Percentiles rank a stretch among this genome's conserved stretches.
Conservation (phyloP, 495 filamentous ascomycete genomes). For the Lindgomyces ingoldianus region DNA sequence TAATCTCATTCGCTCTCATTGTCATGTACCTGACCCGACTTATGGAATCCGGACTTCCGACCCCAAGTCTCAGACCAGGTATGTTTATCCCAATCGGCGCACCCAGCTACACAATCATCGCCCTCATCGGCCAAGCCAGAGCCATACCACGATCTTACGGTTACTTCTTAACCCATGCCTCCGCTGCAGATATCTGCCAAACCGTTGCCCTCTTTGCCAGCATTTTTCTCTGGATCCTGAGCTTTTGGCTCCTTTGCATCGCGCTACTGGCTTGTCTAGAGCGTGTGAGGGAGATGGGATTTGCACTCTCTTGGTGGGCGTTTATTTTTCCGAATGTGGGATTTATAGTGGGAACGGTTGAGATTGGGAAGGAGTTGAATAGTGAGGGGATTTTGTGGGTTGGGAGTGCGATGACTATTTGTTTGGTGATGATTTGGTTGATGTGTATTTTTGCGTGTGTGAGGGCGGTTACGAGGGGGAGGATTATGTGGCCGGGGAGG, state of each 20-base stretch:
- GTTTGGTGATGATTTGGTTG: conserved; percentile 58
- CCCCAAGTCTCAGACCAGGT: conserved; percentile 52
- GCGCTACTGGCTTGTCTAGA: conserved; percentile 56
- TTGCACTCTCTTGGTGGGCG: conserved; percentile 59
- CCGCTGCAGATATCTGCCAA: conserved; percentile 48
- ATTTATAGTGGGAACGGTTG: conserved; percentile 49
- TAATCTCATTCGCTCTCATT: conserved; percentile 11
- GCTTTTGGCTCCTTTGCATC: conserved; percentile 70
- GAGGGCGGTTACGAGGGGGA: conserved; percentile 45
- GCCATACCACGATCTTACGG: conserved; percentile 45
- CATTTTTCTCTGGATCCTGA: conserved; percentile 70
- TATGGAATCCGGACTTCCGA: conserved; percentile 60
- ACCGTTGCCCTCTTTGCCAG: conserved; percentile 55
- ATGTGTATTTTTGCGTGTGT: conserved; percentile 56
- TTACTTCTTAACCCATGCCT: conserved; percentile 34
- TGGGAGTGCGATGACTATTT: conserved; percentile 55
- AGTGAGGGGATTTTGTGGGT: conserved; percentile 52
- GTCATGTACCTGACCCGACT: conserved; percentile 56
- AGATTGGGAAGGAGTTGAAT: conserved; percentile 49
- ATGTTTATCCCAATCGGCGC: conserved; percentile 70
- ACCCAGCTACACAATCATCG: conserved; percentile 67
- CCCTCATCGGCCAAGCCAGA: conserved; percentile 62
- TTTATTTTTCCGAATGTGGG: conserved; percentile 63
- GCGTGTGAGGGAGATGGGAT: conserved; percentile 45
- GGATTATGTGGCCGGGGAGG: conserved; percentile 26